phyloP scores from a whole-genome alignment of 768 basidiomycete genomes.

The Amanita fuliginea region DNA sequence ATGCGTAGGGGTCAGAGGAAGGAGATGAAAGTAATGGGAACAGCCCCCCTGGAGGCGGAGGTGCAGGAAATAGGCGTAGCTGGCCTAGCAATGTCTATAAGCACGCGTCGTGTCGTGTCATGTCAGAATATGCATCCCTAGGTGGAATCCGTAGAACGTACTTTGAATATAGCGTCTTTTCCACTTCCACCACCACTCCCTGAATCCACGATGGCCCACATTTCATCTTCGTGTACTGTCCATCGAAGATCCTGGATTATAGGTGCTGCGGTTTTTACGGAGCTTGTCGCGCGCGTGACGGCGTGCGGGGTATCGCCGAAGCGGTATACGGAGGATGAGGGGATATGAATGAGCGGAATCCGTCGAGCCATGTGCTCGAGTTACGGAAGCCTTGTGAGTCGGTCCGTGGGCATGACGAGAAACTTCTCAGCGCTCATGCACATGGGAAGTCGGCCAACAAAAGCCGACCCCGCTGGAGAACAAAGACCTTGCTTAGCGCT shows the following conservation, averaged over 20 bases:
- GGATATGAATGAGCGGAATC: not conserved
- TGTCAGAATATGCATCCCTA: not conserved
- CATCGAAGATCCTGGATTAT: conserved; percentile 21
- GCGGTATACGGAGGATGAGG: not conserved
- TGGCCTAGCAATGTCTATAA: conserved; percentile 60
- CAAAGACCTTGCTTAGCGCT: too few relatives aligned
- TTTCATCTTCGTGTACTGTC: conserved; percentile 50
- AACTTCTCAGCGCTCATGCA: too few relatives aligned
- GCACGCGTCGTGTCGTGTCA: not conserved
- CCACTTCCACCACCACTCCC: conserved; percentile 36
- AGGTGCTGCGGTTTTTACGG: not conserved
- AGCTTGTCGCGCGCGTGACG: too few relatives aligned
- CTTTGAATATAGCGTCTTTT: conserved; percentile 56
- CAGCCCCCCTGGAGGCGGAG: conserved; percentile 54
- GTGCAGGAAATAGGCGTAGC: conserved; percentile 53
- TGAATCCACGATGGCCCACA: conserved; percentile 68
- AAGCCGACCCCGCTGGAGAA: too few relatives aligned
- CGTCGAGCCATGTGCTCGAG: not conserved
- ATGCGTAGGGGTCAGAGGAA: conserved; percentile 33
- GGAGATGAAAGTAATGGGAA: conserved; percentile 56
- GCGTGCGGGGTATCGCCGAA: not conserved
- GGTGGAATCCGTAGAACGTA: conserved; percentile 17
- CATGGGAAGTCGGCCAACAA: too few relatives aligned
- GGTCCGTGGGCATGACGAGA: too few relatives aligned
- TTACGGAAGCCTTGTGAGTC: too few relatives aligned